A percentile compares a stretch with the other conserved stretches of the same genome.
These are phyloP conservation scores for Digitaria exilis DNA, from an alignment of 202 grass and related monocot species.

Conservation along the genomic window DNA sequence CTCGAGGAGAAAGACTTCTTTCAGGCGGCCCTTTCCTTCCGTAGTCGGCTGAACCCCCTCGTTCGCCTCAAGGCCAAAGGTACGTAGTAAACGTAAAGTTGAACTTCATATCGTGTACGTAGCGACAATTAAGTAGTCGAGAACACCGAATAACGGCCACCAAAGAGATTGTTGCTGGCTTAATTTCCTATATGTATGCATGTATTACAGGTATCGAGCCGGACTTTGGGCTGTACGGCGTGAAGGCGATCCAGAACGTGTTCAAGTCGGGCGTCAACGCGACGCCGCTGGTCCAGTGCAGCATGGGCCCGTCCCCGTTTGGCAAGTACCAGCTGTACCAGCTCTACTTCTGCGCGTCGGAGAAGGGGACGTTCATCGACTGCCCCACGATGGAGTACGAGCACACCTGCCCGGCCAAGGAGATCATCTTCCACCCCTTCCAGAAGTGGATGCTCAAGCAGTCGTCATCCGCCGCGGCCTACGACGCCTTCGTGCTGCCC, in stretches of 20 bases:
- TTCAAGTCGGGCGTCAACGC: constrained; percentile 21
- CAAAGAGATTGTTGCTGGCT: too few species aligned
- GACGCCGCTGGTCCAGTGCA: constrained; percentile 47
- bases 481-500: not conserved
- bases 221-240: constrained; percentile 21
- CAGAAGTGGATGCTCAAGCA: constrained; percentile 52
- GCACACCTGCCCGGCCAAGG: constrained; percentile 27
- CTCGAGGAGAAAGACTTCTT: constrained; percentile 37
- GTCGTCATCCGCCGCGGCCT: not conserved
- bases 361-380: constrained; percentile 37
- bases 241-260: constrained; percentile 31
- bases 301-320: constrained; percentile 30
- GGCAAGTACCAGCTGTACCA: constrained; percentile 39
- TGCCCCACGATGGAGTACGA: constrained; percentile 20
- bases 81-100: too few species aligned
- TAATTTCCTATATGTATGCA: too few species aligned
- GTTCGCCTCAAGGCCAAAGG: constrained; percentile 8
- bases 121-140: too few species aligned
- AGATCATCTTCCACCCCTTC: constrained; percentile 48
- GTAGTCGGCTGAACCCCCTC: constrained; percentile 26
- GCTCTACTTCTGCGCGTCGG: constrained; percentile 47
- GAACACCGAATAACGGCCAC: not conserved
- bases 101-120: too few species aligned
- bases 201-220: constrained; percentile 32
- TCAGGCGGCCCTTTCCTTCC: constrained; percentile 33